Conservation (phyloP, 805 yeast species). For the Cyberlindnera meyerae region DNA sequence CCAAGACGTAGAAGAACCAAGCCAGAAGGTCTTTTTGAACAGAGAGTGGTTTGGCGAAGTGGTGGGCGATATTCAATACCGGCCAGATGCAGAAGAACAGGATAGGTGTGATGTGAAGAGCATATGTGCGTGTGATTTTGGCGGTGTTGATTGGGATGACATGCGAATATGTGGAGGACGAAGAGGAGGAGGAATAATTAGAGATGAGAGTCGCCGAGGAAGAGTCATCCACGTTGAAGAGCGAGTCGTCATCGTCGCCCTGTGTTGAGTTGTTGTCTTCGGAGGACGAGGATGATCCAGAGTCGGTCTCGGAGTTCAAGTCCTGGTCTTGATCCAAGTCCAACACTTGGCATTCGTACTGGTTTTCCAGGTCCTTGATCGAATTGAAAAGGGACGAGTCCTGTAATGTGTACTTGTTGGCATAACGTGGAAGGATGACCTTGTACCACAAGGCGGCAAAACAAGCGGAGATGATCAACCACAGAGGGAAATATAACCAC, state of each 20-base stretch:
- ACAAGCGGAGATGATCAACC: slow-evolving; percentile 13
- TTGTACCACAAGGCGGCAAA: slow-evolving; percentile 15
- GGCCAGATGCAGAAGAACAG: slow-evolving; percentile 44
- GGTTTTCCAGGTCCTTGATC: slow-evolving; percentile 6
- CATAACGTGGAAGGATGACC: slow-evolving; percentile 24
- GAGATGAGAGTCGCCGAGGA: neutral
- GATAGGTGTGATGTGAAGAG: slow-evolving; percentile 26
- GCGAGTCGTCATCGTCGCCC: slow-evolving; percentile 10
- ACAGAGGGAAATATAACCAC: slow-evolving; percentile 13
- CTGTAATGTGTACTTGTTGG: slow-evolving; percentile 29
- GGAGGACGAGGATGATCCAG: slow-evolving; percentile 1
- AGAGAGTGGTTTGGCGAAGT: slow-evolving; percentile 37
- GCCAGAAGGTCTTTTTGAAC: slow-evolving; percentile 49
- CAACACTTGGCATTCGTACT: slow-evolving; percentile 2
- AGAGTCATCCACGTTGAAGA: slow-evolving; percentile 16
- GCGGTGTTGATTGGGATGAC: slow-evolving; percentile 7
- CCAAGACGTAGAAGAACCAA: slow-evolving; percentile 57
- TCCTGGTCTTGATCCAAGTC: neutral
- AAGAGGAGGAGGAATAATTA: no score
- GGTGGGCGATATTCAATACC: slow-evolving; percentile 41
- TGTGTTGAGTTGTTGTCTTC: slow-evolving; percentile 1
- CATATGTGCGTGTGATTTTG: slow-evolving; percentile 13
- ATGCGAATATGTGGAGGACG: neutral
- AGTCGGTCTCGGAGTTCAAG: neutral
- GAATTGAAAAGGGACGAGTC: slow-evolving; percentile 12